Evolutionary conservation across 441 rosid species (phyloP), one percentile per base, ranked within the genome.

Genomic region (Adansonia gregorii): DNA sequence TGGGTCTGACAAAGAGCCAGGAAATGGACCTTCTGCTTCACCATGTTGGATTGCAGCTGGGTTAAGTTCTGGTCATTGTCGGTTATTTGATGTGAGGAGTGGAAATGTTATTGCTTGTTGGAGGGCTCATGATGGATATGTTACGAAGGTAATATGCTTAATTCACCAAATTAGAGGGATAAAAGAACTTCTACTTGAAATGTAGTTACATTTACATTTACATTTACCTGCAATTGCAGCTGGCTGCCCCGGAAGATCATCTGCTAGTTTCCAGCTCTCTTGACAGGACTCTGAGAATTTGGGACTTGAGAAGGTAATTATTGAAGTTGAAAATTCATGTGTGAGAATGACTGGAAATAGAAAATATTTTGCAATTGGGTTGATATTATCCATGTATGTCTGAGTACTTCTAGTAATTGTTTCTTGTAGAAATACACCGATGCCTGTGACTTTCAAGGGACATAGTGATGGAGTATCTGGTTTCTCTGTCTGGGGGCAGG

Each of bases 181-280:
- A 76, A 41, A 55, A 56, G 71, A 45, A 12, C 27, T 78, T 77
- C 14, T 68, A 67, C 68, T 60, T 76, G 65, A 45, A 49, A 66
- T 64, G 45, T 17, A 71, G 67, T 81, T 76, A 75, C 58, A 60
- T 63, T 81, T 4, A 52, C 17, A 31, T 31, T 31, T 31, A 8
- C 11, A 78, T 49, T 76, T 66, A 73, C 24, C 43, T 66, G 27
- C 74, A 43, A 31, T 31, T 86, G 84, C 92, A 95, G 98, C 85
- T 95, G 88, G 91, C 92, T 79, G 91, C 96, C 76, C 89, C 92
- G 8, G 96, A 92, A 84, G 89, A 89, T 71, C 93, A 95, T 88
- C 81, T 89, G 78, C 95, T 95, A 82, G 92, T 95, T 81, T 93
- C 99, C 73, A 95, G 99, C 89, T 95, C 98, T 75, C 94, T 89